Evolutionary conservation across 2,329 filamentous ascomycete species (phyloP).

Genomic region (Pseudogymnoascus sp.): DNA sequence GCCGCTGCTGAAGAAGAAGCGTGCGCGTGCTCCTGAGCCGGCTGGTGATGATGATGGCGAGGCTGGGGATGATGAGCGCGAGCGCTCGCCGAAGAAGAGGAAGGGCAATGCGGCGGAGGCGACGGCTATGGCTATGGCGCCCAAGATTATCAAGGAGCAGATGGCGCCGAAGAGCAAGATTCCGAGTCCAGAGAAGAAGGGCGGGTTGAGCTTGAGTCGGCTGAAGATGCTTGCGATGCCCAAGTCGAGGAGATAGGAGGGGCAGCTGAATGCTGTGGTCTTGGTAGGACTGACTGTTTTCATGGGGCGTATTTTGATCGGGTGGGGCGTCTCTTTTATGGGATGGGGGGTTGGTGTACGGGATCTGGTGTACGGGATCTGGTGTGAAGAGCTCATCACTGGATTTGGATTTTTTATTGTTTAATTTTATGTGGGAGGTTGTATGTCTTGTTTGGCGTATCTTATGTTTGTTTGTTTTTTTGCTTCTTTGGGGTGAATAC

Average conservation of each 20-base stretch:
- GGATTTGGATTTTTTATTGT: neutral
- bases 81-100: constrained; percentile 46
- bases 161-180: constrained; percentile 21
- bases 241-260: constrained; percentile 42
- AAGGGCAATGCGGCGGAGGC: constrained; percentile 29
- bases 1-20: constrained; percentile 48
- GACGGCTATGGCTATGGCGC: constrained; percentile 22
- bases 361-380: neutral
- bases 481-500: no score
- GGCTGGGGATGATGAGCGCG: constrained; percentile 32
- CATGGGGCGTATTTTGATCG: neutral
- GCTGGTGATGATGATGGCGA: constrained; percentile 9
- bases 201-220: constrained; percentile 46
- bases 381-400: constrained; percentile 2
- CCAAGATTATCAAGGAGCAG: constrained; percentile 26
- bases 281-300: no score
- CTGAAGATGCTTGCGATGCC: constrained; percentile 54
- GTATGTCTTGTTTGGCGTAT: neutral
- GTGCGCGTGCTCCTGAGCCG: constrained; percentile 20
- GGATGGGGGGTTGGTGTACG: neutral
- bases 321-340: neutral
- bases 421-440: neutral
- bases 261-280: no score
- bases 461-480: neutral
- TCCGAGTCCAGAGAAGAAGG: constrained; percentile 39